Conservation (phyloP, 2,329 filamentous ascomycete species). For the Fusarium verticillioides region DNA sequence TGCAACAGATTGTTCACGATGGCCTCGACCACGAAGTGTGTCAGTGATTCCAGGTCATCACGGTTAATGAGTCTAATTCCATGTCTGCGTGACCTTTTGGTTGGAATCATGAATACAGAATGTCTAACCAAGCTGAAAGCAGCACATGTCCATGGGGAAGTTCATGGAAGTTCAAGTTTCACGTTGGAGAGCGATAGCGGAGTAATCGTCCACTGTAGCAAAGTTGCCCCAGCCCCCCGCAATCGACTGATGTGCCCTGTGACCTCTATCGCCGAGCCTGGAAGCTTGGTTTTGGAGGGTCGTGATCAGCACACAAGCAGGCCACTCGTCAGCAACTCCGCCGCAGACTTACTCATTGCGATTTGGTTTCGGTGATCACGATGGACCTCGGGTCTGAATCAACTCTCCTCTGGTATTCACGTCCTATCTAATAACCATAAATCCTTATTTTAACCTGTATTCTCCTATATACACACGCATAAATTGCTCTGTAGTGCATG, state of each 20-base stretch:
- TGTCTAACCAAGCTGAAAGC: neutral
- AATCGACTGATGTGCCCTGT: conserved; percentile 41
- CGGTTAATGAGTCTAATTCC: neutral
- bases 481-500: neutral
- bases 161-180: neutral
- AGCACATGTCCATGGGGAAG: conserved; percentile 1
- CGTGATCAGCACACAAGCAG: conserved; percentile 37
- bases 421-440: conserved; percentile 1
- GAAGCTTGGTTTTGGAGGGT: conserved; percentile 10
- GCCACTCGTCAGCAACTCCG: conserved; percentile 27
- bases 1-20: neutral
- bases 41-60: neutral
- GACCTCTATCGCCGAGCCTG: conserved; percentile 14
- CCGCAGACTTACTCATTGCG: conserved; percentile 1
- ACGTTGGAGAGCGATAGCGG: conserved; percentile 15
- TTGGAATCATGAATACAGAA: neutral
- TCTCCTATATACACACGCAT: neutral
- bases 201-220: conserved; percentile 4
- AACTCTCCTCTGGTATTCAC: neutral
- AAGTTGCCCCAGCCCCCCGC: conserved; percentile 11
- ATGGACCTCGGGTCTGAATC: conserved; percentile 10
- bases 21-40: neutral
- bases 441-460: neutral
- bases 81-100: conserved; percentile 15
- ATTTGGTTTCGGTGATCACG: conserved; percentile 17